Conservation (phyloP, 2,329 filamentous ascomycete genomes). For the Penicillium sp. region DNA sequence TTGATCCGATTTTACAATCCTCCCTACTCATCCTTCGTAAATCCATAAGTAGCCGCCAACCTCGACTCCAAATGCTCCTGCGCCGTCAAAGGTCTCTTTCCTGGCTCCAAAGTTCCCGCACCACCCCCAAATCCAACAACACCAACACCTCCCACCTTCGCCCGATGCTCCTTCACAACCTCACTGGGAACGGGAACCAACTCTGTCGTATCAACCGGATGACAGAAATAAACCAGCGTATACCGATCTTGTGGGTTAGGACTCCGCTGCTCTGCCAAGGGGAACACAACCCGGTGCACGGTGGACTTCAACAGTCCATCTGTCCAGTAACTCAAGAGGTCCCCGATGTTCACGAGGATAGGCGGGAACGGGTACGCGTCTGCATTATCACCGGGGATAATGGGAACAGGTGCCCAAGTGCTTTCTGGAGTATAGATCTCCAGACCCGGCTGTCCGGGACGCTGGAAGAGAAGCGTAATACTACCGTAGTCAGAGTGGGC, state of each 20-base stretch:
- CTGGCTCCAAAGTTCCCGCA: constrained; percentile 32
- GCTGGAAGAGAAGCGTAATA: constrained; percentile 75
- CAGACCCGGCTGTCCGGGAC: constrained; percentile 78
- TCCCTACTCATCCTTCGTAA: constrained; percentile 25
- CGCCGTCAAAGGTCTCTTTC: constrained; percentile 52
- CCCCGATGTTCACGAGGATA: constrained; percentile 70
- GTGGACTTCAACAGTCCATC: constrained; percentile 83
- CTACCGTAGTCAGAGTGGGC: constrained; percentile 85
- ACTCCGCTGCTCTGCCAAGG: constrained; percentile 40
- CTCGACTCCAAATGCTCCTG: constrained; percentile 58
- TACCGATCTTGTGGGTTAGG: constrained; percentile 52
- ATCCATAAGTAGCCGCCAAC: constrained; percentile 59
- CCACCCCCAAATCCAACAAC: constrained; percentile 45
- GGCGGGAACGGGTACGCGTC: constrained; percentile 60
- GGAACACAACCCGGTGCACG: constrained; percentile 83
- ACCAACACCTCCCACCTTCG: constrained; percentile 24
- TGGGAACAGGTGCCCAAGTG: constrained; percentile 65
- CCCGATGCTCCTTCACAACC: constrained; percentile 46
- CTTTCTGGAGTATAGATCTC: constrained; percentile 68
- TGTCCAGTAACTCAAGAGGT: constrained; percentile 82
- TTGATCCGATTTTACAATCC: background rate
- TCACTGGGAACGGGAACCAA: constrained; percentile 57
- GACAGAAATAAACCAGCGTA: constrained; percentile 63
- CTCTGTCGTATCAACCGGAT: constrained; percentile 56
- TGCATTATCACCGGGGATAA: constrained; percentile 50